Base-by-base conservation (phyloP, 306 rosid genomes). In the Abrus precatorius region DNA sequence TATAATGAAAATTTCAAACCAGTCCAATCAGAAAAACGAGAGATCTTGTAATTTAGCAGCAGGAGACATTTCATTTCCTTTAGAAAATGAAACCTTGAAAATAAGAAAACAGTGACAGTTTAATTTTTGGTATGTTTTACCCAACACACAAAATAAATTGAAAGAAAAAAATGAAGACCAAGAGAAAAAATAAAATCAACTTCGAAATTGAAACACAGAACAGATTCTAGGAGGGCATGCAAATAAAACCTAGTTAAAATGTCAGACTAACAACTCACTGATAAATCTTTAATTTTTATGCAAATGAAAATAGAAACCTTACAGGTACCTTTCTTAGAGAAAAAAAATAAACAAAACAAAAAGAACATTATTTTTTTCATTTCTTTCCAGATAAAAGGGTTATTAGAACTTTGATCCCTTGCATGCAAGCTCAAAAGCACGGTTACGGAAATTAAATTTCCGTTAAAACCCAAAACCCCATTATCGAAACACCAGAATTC, bases 371-470 rank as follows among this genome's bases (percentile, higher is more conserved):
- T 20, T 10, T n/a, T 13, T 3, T 66, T 56, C 20, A 64, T 75
- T 72, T 40, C 72, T 28, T 53, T 1, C 41, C 20, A 20, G 20
- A 20, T 20, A 73, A 83, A 73, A 14, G 11, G 80, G 65, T 65
- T 33, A 69, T 69, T 53, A 50, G 30, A 83, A 72, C 40, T 40
- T 27, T 29, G 67, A 76, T 83, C 74, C 69, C 75, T 70, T 88
- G 91, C 91, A 88, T 88, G 91, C 87, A 85, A 63, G 60, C 44
- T 63, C 44, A 70, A 43, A 80, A 50, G 36, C 48, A 69, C 36
- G 69, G 60, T 30, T 14, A 9, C 50, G 36, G 32, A 38, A 64
- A 57, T 50, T n/a, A 74, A 70, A 65, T 64, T 57, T 36, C 60
- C 72, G 30, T 52, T 6, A 70, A 84, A 88, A 85, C 79, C 84